Percentiles rank a stretch among this genome's conserved stretches.
phyloP scores from a whole-genome alignment of 768 basidiomycete genomes.

The Boletus rubroflammeus region DNA sequence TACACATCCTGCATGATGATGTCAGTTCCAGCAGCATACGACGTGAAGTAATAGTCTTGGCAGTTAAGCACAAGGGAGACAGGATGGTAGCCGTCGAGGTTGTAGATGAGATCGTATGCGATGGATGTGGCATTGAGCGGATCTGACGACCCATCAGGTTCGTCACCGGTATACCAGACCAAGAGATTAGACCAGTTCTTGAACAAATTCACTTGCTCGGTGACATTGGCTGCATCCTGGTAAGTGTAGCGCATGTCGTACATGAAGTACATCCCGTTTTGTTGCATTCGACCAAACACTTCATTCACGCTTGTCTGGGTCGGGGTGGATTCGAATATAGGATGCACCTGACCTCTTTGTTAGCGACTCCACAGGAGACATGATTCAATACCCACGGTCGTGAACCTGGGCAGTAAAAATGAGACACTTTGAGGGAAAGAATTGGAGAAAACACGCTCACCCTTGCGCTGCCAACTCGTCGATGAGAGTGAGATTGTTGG shows the following conservation, averaged over 20 bases:
- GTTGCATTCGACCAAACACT: conserved; percentile 66
- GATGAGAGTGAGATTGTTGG: conserved; percentile 19
- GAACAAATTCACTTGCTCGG: conserved; percentile 61
- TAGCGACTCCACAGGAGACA: not conserved
- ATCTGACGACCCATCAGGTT: conserved; percentile 67
- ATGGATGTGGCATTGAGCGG: conserved; percentile 51
- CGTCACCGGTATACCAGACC: conserved; percentile 70
- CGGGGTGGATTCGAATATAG: conserved; percentile 62
- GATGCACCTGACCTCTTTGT: conserved; percentile 50
- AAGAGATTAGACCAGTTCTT: conserved; percentile 66
- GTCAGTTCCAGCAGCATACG: conserved; percentile 61
- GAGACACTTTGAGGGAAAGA: not conserved
- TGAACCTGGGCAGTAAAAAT: conserved; percentile 5
- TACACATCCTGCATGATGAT: conserved; percentile 64
- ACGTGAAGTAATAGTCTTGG: conserved; percentile 59
- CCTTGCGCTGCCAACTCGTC: conserved; percentile 33
- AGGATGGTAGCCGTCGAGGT: conserved; percentile 64
- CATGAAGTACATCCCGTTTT: conserved; percentile 64
- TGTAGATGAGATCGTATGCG: conserved; percentile 56
- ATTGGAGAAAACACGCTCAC: conserved; percentile 10
- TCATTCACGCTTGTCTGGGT: conserved; percentile 39
- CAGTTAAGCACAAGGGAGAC: conserved; percentile 63
- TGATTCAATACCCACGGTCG: conserved; percentile 28
- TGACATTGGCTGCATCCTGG: conserved; percentile 56
- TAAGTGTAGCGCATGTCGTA: conserved; percentile 80